Evolutionary conservation across 257 asterid species (phyloP).

Genomic region (Solanum chiquidenum): DNA sequence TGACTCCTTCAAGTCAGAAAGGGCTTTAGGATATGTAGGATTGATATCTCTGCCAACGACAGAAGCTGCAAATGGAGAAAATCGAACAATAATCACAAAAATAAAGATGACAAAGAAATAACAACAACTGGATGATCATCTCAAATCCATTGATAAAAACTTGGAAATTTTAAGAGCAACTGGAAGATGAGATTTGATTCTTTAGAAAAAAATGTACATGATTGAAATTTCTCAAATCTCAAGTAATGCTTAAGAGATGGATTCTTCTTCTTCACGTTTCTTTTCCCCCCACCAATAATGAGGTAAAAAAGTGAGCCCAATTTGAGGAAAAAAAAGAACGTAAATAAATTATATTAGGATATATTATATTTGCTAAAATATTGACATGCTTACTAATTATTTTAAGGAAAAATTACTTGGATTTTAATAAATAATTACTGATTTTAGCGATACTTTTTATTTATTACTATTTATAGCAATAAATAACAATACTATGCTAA

Average conservation of each 20-base stretch:
- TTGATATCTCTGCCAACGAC: conserved; percentile 21
- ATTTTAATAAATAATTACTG: no score
- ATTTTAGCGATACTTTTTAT: no score
- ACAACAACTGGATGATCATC: not conserved
- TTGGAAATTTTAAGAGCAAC: not conserved
- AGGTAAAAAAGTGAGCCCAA: no score
- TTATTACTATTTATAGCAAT: no score
- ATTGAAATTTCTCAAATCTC: not conserved
- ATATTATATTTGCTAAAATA: no score
- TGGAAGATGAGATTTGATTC: not conserved
- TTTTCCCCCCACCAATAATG: not conserved
- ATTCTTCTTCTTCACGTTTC: not conserved
- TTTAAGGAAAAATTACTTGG: no score
- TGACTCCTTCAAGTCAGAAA: conserved; percentile 75
- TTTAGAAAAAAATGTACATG: not conserved
- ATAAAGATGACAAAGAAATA: conserved; percentile 9
- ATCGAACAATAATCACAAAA: conserved; percentile 12
- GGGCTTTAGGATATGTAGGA: conserved; percentile 45
- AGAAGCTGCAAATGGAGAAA: conserved; percentile 20
- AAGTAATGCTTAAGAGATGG: not conserved
- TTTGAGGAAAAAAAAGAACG: no score
- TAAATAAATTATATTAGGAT: no score
- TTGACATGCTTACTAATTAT: no score
- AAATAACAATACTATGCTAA: no score
- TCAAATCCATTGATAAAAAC: conserved; percentile 10